These are phyloP conservation scores for Phytophthora multivora DNA, from an alignment of 352 stramenopile species.

Conservation along the genomic window DNA sequence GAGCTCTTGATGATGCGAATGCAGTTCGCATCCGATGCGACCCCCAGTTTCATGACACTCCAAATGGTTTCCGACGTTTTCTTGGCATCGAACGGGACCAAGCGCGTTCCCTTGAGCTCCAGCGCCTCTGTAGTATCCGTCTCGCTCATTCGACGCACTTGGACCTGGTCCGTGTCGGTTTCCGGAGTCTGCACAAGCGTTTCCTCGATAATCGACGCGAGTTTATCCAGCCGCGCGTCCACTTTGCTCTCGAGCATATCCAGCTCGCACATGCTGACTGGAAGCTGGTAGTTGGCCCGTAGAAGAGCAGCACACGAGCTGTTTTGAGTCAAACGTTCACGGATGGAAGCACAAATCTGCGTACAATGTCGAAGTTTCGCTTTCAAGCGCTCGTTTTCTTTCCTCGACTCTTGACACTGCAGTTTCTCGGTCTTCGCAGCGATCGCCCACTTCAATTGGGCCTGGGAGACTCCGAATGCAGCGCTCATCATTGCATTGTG, in stretches of 20 bases:
- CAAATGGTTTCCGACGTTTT: neutral
- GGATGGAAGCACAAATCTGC: neutral
- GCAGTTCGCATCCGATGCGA: neutral
- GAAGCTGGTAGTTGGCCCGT: neutral
- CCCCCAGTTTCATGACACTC: neutral
- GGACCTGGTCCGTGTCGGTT: neutral
- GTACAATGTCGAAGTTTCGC: neutral
- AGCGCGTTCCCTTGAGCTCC: neutral
- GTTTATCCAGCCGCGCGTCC: neutral
- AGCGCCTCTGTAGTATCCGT: neutral
- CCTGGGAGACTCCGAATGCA: neutral
- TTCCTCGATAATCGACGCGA: neutral
- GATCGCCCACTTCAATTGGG: neutral
- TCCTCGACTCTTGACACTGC: neutral
- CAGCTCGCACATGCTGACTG: neutral
- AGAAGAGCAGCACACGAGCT: neutral
- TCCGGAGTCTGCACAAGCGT: neutral
- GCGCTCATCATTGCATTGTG: neutral
- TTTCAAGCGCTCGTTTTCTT: neutral
- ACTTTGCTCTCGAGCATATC: constrained; percentile 1
- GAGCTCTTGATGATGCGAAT: neutral
- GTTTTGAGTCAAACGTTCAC: neutral
- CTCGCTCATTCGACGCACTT: neutral
- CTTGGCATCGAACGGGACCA: neutral
- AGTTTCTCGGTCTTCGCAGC: neutral